Evolutionary conservation across 345 rosid genomes (phyloP).

Genomic region (Brassica rapa): DNA sequence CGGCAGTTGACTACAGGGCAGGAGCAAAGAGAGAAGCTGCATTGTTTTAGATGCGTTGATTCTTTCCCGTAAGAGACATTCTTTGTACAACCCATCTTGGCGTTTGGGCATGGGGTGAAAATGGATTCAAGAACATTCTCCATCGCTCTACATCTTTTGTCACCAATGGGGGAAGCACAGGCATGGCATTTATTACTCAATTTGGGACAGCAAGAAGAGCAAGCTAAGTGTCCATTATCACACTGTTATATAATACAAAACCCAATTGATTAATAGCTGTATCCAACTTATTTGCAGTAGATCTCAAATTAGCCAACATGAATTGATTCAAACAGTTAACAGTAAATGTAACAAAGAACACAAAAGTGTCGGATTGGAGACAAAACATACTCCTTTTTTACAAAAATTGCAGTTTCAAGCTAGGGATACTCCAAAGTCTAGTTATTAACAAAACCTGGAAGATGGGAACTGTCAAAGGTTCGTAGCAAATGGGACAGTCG

Average conservation of each 20-base stretch:
- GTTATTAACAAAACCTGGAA: neutral
- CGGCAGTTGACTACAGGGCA: neutral
- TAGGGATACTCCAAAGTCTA: neutral
- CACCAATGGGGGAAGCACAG: neutral
- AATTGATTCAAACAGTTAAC: too few relatives aligned
- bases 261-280: too few relatives aligned
- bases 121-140: neutral
- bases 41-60: neutral
- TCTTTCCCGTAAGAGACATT: neutral
- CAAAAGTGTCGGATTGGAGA: too few relatives aligned
- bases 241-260: neutral
- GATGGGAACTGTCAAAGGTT: neutral
- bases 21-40: neutral
- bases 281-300: too few relatives aligned
- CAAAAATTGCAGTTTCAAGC: neutral
- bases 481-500: neutral
- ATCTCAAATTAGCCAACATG: too few relatives aligned
- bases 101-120: neutral
- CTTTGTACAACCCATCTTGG: neutral
- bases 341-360: too few relatives aligned
- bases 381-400: too few relatives aligned
- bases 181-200: neutral
- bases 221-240: neutral
- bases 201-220: neutral
- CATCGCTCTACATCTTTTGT: neutral